phyloP scores from a whole-genome alignment of 768 basidiomycete species.

The Leccinum aurantiacum region DNA sequence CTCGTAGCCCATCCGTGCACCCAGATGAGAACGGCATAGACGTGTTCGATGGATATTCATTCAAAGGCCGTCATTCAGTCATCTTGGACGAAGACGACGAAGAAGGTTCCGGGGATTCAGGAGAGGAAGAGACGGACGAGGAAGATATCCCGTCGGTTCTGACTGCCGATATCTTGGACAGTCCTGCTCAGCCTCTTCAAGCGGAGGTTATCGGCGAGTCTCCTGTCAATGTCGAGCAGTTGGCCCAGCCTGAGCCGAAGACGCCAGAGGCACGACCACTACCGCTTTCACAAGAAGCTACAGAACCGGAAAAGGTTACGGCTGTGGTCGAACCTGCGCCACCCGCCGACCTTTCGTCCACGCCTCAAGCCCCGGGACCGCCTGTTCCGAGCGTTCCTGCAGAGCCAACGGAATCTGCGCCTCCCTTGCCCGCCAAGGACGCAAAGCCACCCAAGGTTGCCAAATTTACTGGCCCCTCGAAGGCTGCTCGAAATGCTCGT shows the following conservation, averaged over 20 bases:
- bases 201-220: constrained; percentile 38
- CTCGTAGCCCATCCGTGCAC: constrained; percentile 71
- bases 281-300: constrained; percentile 31
- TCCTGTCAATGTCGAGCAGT: constrained; percentile 31
- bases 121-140: constrained; percentile 36
- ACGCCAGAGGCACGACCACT: constrained; percentile 68
- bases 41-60: constrained; percentile 93
- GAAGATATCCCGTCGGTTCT: constrained; percentile 36
- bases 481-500: constrained; percentile 34
- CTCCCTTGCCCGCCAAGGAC: constrained; percentile 34
- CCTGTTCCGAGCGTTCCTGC: constrained; percentile 1
- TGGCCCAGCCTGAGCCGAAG: constrained; percentile 62
- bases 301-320: constrained; percentile 15
- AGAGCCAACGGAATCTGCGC: constrained; percentile 24
- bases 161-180: constrained; percentile 17
- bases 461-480: constrained; percentile 17
- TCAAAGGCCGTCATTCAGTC: constrained; percentile 83
- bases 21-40: constrained; percentile 53
- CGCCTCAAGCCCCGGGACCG: constrained; percentile 17
- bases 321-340: constrained; percentile 17
- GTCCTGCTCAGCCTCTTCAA: constrained; percentile 26
- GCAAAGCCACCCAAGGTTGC: constrained; percentile 27
- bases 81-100: constrained; percentile 71
- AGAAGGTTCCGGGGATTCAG: constrained; percentile 35
- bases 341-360: constrained; percentile 15